These are phyloP conservation scores for Coemansia sp. DNA, from an alignment of 192 early-diverging fungal species.

Conservation along the genomic window DNA sequence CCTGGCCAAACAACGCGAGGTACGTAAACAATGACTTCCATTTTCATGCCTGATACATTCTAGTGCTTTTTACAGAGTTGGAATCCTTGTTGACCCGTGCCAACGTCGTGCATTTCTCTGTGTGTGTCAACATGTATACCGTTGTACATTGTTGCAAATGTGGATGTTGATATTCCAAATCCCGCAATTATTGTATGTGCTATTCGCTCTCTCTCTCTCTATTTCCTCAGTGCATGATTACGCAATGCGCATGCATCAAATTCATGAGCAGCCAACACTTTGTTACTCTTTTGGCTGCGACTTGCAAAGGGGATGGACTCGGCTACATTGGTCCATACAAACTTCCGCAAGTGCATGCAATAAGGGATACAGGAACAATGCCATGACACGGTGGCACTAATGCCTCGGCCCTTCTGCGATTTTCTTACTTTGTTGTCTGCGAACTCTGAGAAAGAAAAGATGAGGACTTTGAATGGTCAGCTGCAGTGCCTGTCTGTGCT, in stretches of 20 bases:
- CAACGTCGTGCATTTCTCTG: neutral
- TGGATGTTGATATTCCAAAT: neutral
- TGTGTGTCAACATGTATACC: neutral
- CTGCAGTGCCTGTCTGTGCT: neutral
- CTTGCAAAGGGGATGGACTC: neutral
- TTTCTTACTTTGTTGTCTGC: neutral
- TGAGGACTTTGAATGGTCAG: neutral
- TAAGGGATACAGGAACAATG: neutral
- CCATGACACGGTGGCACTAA: constrained; percentile 8
- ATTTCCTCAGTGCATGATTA: neutral
- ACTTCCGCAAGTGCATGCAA: neutral
- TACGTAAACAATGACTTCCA: constrained; percentile 19
- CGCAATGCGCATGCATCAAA: neutral
- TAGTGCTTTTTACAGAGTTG: neutral
- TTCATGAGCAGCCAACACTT: neutral
- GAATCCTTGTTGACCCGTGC: constrained; percentile 1
- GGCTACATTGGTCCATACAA: neutral
- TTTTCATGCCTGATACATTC: neutral
- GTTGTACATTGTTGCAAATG: constrained; percentile 2
- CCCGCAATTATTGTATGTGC: neutral
- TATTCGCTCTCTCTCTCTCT: neutral
- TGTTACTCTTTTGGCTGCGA: neutral
- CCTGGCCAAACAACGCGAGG: constrained; percentile 69
- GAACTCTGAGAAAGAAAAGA: too few relatives aligned
- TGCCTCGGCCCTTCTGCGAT: neutral